Conservation (phyloP, 169 alveolate species). For the Cryptosporidium parvum region DNA sequence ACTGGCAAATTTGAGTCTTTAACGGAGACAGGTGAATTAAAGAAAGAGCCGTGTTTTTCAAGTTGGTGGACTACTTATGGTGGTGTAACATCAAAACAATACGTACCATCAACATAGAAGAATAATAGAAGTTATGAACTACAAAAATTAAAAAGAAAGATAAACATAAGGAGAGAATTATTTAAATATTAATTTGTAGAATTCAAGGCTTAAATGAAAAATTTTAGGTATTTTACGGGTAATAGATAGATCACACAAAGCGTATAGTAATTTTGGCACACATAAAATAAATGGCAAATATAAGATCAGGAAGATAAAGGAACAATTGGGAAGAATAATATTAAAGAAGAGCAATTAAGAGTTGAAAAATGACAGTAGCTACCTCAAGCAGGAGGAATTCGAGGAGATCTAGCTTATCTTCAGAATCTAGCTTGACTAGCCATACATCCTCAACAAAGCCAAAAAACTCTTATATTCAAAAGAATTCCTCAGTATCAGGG, state of each 20-base stretch:
- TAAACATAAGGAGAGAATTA: too few relatives aligned
- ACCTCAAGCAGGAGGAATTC: constrained; percentile 61
- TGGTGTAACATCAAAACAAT: constrained; percentile 45
- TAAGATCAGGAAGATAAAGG: background rate
- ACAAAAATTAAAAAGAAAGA: background rate
- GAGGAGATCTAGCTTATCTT: constrained; percentile 54
- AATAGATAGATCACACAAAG: constrained; percentile 61
- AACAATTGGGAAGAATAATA: background rate
- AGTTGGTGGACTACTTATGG: constrained; percentile 68
- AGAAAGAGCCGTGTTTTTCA: constrained; percentile 30
- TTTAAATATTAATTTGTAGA: background rate
- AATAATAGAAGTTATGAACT: background rate
- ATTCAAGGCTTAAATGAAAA: background rate
- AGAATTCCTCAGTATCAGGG: constrained; percentile 25
- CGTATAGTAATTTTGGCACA: constrained; percentile 62
- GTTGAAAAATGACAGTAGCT: constrained; percentile 27
- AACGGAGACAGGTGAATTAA: constrained; percentile 18
- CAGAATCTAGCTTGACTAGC: constrained; percentile 36
- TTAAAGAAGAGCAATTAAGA: background rate
- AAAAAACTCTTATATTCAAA: constrained; percentile 56
- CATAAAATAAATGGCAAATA: constrained; percentile 6
- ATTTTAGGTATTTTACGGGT: background rate
- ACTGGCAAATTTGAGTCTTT: constrained; percentile 26
- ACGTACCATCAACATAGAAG: constrained; percentile 14
- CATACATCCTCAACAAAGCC: constrained; percentile 38